A percentile compares a stretch with the other conserved stretches of the same genome.
These are phyloP conservation scores for Marasmius tenuissimus DNA, from an alignment of 1,284 basidiomycete species.

Conservation along the genomic window DNA sequence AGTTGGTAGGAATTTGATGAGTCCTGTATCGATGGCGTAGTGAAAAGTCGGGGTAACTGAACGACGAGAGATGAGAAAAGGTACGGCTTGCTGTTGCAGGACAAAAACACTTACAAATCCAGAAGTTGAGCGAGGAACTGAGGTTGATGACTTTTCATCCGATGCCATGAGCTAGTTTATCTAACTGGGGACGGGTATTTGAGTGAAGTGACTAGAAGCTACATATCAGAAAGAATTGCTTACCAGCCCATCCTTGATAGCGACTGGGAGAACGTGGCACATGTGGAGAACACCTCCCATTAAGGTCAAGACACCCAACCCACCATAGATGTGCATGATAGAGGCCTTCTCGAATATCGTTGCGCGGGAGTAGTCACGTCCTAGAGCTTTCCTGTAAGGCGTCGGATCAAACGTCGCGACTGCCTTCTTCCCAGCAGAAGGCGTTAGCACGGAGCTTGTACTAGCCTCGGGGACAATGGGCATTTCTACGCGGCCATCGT, in stretches of 20 bases:
- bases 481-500: neutral
- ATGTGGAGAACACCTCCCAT: neutral
- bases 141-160: neutral
- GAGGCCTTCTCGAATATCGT: neutral
- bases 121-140: neutral
- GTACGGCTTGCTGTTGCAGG: neutral
- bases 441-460: neutral
- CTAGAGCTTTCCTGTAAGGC: neutral
- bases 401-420: neutral
- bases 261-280: neutral
- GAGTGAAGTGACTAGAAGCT: too few species aligned
- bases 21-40: neutral
- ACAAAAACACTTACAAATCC: neutral
- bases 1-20: neutral
- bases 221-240: too few species aligned
- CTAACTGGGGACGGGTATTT: too few species aligned
- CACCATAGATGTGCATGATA: neutral
- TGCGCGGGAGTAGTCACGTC: neutral
- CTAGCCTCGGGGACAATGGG: neutral
- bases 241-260: neutral
- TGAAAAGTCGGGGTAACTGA: neutral
- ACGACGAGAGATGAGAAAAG: neutral
- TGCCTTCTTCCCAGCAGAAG: neutral
- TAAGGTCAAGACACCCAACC: neutral
- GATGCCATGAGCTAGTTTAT: neutral